Base-by-base conservation (phyloP, 2,329 filamentous ascomycete genomes). In the Polychaeton citri region DNA sequence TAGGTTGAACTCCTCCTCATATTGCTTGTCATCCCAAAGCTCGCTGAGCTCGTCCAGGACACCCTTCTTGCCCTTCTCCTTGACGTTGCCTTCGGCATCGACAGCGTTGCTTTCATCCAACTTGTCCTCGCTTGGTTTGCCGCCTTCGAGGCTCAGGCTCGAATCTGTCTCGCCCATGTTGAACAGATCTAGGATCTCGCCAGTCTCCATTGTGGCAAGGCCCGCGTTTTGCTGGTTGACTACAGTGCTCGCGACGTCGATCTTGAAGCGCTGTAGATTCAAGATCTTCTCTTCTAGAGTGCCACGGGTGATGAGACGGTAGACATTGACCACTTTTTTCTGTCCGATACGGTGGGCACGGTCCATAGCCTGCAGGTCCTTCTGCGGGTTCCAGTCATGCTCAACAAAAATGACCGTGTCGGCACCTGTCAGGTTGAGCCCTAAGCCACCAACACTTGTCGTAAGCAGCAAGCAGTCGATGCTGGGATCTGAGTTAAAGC, bases 301-400 rank as follows among this genome's bases (percentile, higher is more conserved):
- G 43, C 90, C 90, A 47, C 90, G 75, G 5, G 90, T 98, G 51
- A 98, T 90, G 46, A 98, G 71, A 17, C 90, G 85, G 61, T 98
- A 98, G 12, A 98, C 90, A 54, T 98, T 98, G 48, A 98, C 90
- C 24, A 96, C 90, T 72, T 96, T 98, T 76, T 98, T 98, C 66
- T 98, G 90, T 2, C 90, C 90, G 51, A 98, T 96, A 49, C 90
- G 79, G 68, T 98, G 90, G 6, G 90, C 90, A 41, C 90, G 85
- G 56, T 98, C 90, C 90, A 98, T 98, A 47, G 90, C 90, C 56
- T 98, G 90, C 47, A 98, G 75, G 61, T 98, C 90, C 60, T 94
- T 94, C 57, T 98, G 90, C 20, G 90, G 90, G 57, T 98, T 98
- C 90, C 90, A 98, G 60, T 98, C 90, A 60, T 98, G 92, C 61